Base-by-base conservation (phyloP, 192 early-diverging fungal species). In the Umbelopsis sp. region DNA sequence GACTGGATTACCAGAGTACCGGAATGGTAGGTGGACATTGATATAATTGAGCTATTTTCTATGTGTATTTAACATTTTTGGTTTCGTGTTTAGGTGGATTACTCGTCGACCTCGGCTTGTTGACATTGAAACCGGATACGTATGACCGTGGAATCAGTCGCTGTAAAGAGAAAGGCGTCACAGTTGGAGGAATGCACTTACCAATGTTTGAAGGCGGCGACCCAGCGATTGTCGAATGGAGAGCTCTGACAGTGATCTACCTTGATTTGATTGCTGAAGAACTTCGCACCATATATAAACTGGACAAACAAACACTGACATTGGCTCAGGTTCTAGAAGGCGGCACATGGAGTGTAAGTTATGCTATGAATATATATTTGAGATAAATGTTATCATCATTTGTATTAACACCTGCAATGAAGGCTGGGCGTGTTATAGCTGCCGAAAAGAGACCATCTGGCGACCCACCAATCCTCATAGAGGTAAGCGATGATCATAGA, bases 141-240 rank as follows among this genome's bases (percentile, higher is more conserved):
- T 56, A 67, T 1, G 76, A 79, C 7, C 88, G 91, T 22, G 91
- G 89, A 0, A 65, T 88, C 4, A 31, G 45, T 21, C 76, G 81
- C 62, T 81, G 74, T 65, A 76, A 75, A 59, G 71, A 80, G 50
- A 78, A 81, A 59, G 25, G 21, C 6, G 38, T 26, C 8, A 34
- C 32, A 24, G 65, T 65, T 0, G 70, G 79, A 0, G 80, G 75
- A 14, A 81, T 80, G 22, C 59, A 66, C 2, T 81, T 95, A 14
- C 93, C 92, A 6, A 71, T 81, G 45, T 95, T 95, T 76, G 87
- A 92, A 22, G 89, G 87, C 17, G 80, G 81, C 66, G 95, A 98
- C 74, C 88, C 93, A 0, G 89, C 89, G 6, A 89, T 98, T 44
- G 90, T 96, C 51, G 96, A 98, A 75, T 98, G 96, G 96, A 88